Evolutionary conservation across 768 basidiomycete species (phyloP).

Genomic region (Hygrophorus pudorinus): DNA sequence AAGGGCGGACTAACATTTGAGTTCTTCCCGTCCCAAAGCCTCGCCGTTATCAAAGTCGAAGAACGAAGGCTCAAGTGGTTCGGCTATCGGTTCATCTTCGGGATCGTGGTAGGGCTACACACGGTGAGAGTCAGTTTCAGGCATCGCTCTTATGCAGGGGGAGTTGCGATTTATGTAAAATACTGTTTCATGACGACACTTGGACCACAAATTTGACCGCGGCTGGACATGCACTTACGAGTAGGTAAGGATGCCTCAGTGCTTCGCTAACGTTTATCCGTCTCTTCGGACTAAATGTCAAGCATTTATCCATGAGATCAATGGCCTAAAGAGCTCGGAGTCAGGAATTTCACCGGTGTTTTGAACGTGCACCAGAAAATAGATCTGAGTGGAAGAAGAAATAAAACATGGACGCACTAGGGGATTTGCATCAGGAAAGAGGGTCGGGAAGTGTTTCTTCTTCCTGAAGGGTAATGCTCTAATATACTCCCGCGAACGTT

Average conservation of each 20-base stretch:
- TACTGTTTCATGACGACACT: no score
- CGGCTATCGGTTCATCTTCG: constrained; percentile 79
- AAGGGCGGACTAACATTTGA: constrained; percentile 42
- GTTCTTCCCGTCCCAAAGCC: constrained; percentile 51
- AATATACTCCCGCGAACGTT: constrained; percentile 74
- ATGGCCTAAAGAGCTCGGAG: constrained; percentile 37
- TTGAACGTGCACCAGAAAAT: not conserved
- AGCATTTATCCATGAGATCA: constrained; percentile 69
- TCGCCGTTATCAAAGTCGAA: constrained; percentile 77
- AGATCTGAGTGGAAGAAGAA: not conserved
- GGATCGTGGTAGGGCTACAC: constrained; percentile 81
- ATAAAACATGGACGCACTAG: constrained; percentile 28
- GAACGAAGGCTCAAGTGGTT: constrained; percentile 64
- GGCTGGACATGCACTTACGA: constrained; percentile 32
- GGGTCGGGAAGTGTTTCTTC: constrained; percentile 54
- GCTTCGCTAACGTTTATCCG: constrained; percentile 85
- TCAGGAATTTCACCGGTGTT: not conserved
- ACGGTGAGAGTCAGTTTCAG: not conserved
- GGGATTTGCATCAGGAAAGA: constrained; percentile 72
- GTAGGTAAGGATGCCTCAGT: constrained; percentile 81
- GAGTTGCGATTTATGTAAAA: no score
- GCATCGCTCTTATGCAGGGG: no score
- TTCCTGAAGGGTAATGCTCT: constrained; percentile 82
- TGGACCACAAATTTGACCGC: no score
- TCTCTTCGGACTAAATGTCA: constrained; percentile 80